These are phyloP conservation scores for Eucalyptus coolabah DNA, from an alignment of 345 rosid species.

Conservation along the genomic window DNA sequence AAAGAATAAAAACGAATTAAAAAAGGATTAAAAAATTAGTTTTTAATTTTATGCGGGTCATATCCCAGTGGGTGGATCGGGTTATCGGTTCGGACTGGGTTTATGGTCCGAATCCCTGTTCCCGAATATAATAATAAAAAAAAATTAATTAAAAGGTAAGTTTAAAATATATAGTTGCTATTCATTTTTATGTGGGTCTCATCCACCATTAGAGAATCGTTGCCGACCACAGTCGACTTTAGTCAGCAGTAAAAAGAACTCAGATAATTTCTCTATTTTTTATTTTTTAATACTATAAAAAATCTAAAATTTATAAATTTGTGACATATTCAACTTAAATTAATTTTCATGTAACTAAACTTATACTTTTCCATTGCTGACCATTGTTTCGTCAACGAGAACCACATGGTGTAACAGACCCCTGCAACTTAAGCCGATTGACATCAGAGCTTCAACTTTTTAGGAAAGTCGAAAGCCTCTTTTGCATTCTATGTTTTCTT, in stretches of 20 bases:
- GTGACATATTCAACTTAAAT: no score
- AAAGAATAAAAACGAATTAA: no score
- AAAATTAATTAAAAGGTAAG: rapidly evolving
- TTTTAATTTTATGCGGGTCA: no score
- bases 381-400: rapidly evolving
- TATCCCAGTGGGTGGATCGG: rapidly evolving
- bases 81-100: rapidly evolving
- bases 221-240: rapidly evolving
- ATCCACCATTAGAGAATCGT: no score
- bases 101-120: rapidly evolving
- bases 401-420: rapidly evolving
- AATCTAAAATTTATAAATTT: rapidly evolving
- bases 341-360: no score
- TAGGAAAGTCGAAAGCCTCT: rapidly evolving
- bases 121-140: rapidly evolving
- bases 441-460: rapidly evolving
- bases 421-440: no score
- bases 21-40: rapidly evolving
- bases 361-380: rapidly evolving
- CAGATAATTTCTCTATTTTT: no score
- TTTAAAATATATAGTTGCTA: no score
- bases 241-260: no score
- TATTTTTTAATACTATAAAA: no score
- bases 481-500: rapidly evolving
- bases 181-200: no score